Evolutionary conservation across 1,139 yeast genomes (phyloP).

Genomic region (Blastobotrys buckinghamii): DNA sequence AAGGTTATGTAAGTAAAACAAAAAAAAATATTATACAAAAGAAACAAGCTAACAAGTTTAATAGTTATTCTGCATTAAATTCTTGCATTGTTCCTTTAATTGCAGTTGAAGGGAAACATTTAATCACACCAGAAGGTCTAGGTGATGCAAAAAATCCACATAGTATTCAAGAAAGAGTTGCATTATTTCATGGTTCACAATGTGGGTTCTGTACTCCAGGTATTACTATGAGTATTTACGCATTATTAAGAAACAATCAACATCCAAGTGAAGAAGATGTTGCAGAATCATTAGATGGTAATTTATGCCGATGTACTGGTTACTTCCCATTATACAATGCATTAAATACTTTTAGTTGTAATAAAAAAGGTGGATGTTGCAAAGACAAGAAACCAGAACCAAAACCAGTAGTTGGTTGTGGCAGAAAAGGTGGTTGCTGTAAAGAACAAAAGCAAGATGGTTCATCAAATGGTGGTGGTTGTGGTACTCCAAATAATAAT

Average conservation of each 20-base stretch:
- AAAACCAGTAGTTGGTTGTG: conserved; percentile 11
- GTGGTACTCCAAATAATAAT: no score
- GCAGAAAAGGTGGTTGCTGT: conserved; percentile 6
- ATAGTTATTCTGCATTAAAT: conserved; percentile 37
- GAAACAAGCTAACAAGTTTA: conserved; percentile 2
- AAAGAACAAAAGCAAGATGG: conserved; percentile 4
- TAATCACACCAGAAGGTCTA: conserved; percentile 42
- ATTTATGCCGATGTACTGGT: conserved; percentile 43
- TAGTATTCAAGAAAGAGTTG: conserved; percentile 43
- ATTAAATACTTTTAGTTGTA: conserved; percentile 37
- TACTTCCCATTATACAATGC: conserved; percentile 45
- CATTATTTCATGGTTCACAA: conserved; percentile 44
- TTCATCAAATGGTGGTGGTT: conserved; percentile 4
- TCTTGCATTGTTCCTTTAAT: conserved; percentile 43
- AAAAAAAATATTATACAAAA: background rate
- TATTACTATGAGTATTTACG: conserved; percentile 43
- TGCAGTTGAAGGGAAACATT: conserved; percentile 40
- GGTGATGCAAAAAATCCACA: conserved; percentile 38
- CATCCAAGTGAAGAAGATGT: conserved; percentile 37
- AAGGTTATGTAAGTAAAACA: conserved; percentile 23
- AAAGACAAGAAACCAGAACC: conserved; percentile 19
- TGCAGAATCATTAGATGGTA: conserved; percentile 42
- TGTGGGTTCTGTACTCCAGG: conserved; percentile 48
- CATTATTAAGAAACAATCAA: conserved; percentile 37
- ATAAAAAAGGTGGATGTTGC: conserved; percentile 20